Base-by-base conservation (phyloP, 169 alveolate species). In the Plasmodium ovale region DNA sequence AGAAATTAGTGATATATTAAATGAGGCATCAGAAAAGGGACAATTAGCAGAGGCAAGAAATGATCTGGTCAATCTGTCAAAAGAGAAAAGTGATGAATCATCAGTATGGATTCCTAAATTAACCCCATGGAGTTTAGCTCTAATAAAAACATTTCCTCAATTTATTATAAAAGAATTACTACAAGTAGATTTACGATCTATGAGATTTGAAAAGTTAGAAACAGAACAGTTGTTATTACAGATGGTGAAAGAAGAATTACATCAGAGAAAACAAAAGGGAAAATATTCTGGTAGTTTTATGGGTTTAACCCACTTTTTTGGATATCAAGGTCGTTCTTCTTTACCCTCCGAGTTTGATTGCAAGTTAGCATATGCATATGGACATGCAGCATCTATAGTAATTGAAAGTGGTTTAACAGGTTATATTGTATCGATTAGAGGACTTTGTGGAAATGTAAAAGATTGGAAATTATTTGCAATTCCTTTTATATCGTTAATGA, bases 321-420 rank as follows among this genome's bases (percentile, higher is more conserved):
- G 99, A 12, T 98, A 98, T 95, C 98, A 98, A 91, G 99, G 99
- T 19, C 95, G 99, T 64, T 97, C 99, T 71, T 97, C 99, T n/a
- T 95, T 97, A 94, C 99, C 99, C 29, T 94, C 99, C 0, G 96
- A 94, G 35, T 98, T 98, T 84, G 99, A 98, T 91, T 95, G 98
- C 47, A 94, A 96, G 51, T 94, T 98, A 62, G 99, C 98, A 5
- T 97, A 95, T 82, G 96, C 99, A 27, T 96, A 96, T 91, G 99
- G 99, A 53, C 98, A 96, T 91, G 94, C 97, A 67, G 99, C 99
- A 12, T 95, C 98, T 7, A 94, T 96, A 27, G 94, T 97, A 19
- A 95, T 97, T n/a, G 98, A 96, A 90, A 93, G 97, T 67, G 97
- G 98, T n/a, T 88, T 97, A 67, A 98, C 99, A 49, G 99, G 99